phyloP scores from a whole-genome alignment of 2,329 filamentous ascomycete genomes.

The Ceratocystis huliohia region DNA sequence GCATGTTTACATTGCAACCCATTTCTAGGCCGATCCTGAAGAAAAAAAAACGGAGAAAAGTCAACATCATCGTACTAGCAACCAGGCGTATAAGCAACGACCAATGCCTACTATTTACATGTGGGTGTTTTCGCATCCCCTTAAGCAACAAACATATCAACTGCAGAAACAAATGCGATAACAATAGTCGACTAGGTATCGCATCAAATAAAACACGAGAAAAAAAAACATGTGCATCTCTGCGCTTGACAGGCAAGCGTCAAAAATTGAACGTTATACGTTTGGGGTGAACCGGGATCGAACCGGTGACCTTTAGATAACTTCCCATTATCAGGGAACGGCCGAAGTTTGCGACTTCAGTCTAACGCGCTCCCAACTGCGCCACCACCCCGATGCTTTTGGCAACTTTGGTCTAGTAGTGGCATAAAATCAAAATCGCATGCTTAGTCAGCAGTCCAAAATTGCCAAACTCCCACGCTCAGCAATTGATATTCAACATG shows the following conservation, averaged over 20 bases:
- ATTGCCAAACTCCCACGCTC: too few relatives aligned
- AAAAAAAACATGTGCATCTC: not conserved
- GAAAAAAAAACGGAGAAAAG: not conserved
- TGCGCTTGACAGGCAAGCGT: not conserved
- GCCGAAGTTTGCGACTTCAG: conserved; percentile 21
- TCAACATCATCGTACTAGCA: not conserved
- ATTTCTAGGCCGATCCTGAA: not conserved
- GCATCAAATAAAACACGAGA: not conserved
- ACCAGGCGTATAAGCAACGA: not conserved
- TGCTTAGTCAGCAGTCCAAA: too few relatives aligned
- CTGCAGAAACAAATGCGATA: too few relatives aligned
- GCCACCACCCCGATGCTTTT: conserved; percentile 14
- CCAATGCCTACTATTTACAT: not conserved
- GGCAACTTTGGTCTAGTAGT: not conserved
- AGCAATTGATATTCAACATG: too few relatives aligned
- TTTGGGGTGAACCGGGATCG: conserved; percentile 21
- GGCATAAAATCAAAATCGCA: not conserved
- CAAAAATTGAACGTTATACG: not conserved
- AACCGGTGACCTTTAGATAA: conserved; percentile 22
- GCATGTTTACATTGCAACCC: not conserved
- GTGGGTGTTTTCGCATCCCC: not conserved
- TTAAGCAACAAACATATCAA: too few relatives aligned
- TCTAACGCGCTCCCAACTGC: conserved; percentile 22
- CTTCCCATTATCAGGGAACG: conserved; percentile 8
- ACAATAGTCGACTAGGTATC: not conserved